Evolutionary conservation across 805 yeast genomes (phyloP), one percentile per base, ranked within the genome.

Genomic region (Tanozyma kutaoensis): DNA sequence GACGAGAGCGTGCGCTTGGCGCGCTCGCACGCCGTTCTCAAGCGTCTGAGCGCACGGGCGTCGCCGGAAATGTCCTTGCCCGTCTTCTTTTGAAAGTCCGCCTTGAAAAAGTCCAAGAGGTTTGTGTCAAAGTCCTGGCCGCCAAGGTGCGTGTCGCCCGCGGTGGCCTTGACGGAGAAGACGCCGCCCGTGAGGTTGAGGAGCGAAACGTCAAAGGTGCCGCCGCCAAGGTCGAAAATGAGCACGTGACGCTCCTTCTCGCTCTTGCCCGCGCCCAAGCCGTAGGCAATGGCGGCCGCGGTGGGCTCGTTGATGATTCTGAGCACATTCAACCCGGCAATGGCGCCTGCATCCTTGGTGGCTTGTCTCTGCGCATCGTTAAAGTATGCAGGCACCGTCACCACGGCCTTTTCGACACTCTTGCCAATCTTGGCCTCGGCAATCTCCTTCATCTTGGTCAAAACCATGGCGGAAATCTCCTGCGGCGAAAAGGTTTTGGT

Each of bases 11-110:
- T 75, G 66, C 98, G 79, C 74, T 88, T 88, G 29, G 97, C 97
- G 70, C 91, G 84, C 68, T 86, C 97, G 53, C 85, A 94, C 55
- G 88, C 96, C 53, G 95, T 80, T 76, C 88, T 86, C 51, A 86
- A 72, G 65, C 88, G 84, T 57, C 66, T 57, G 46, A 59, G 58
- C 36, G 66, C 65, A 55, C 66, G 56, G 38, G 65, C 51, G 43
- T 59, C 64, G 37, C 48, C 52, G 30, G 66, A 58, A 45, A 59
- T 58, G 45, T 59, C 66, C 33, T 42, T 44, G 39, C 62, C 62
- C 28, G 65, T 58, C 55, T 58, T 59, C 54, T 54, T 58, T 49
- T 59, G 50, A 61, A 59, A 59, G 33, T 56, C 61, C 40, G 51
- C 50, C 48, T 56, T 54, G 63, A 59, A 59, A 57, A 42, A 48